These are phyloP conservation scores for Yamadazyma songkhlaensis DNA, from an alignment of 1,139 yeast species.

Conservation along the genomic window DNA sequence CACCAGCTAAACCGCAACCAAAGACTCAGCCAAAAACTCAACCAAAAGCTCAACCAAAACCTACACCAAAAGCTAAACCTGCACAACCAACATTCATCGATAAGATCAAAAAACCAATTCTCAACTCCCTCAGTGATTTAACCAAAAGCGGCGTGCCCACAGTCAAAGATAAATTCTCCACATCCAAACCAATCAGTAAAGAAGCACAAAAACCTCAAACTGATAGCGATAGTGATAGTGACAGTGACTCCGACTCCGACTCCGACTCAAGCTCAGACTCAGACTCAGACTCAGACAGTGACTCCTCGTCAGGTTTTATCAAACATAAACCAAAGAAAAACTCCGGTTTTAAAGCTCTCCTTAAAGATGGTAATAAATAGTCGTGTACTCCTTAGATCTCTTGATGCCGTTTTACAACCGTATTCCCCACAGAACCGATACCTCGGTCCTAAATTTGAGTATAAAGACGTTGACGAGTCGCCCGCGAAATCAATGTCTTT, in stretches of 20 bases:
- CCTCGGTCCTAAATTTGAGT: too few relatives aligned
- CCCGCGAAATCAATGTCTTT: constrained; percentile 3
- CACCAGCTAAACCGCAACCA: not conserved
- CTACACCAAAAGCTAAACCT: not conserved
- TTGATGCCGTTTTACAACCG: not conserved
- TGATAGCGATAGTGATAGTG: constrained; percentile 13
- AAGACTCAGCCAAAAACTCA: not conserved
- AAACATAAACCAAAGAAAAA: constrained; percentile 21
- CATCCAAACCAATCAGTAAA: constrained; percentile 6
- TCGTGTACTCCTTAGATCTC: too few relatives aligned
- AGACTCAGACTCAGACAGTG: constrained; percentile 12
- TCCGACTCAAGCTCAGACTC: constrained; percentile 19
- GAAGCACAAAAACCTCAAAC: constrained; percentile 8
- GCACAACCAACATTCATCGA: constrained; percentile 5
- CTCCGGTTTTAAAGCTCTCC: constrained; percentile 50
- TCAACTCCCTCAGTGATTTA: constrained; percentile 56
- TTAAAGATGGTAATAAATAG: constrained; percentile 44
- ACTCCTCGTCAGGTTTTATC: constrained; percentile 10
- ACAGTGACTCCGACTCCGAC: constrained; percentile 19
- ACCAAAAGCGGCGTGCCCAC: constrained; percentile 62
- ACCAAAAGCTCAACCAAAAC: not conserved
- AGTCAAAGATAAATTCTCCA: constrained; percentile 44
- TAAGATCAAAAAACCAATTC: constrained; percentile 21
- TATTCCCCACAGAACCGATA: too few relatives aligned
- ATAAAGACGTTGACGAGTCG: not conserved